Percentiles rank a stretch among this genome's conserved stretches.
These are phyloP conservation scores for Lasiosphaeria ovina DNA, from an alignment of 495 filamentous ascomycete genomes.

Conservation along the genomic window DNA sequence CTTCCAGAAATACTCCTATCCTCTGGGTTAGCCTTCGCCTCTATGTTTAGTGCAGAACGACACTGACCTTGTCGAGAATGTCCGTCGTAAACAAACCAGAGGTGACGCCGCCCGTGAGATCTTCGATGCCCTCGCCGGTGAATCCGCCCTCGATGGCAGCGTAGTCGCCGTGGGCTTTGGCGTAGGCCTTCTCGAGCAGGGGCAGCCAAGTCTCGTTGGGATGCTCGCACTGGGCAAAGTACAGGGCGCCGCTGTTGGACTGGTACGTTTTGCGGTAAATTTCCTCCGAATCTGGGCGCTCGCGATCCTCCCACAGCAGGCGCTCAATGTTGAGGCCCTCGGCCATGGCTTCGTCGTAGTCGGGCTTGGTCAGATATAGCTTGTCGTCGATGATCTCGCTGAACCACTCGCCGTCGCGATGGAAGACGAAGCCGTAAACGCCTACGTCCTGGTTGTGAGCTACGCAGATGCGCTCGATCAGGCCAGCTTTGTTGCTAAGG, in stretches of 20 bases:
- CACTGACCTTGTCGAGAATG: conserved; percentile 67
- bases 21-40: neutral
- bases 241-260: conserved; percentile 69
- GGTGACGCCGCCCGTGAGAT: conserved; percentile 89
- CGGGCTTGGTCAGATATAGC: conserved; percentile 76
- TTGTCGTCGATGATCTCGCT: conserved; percentile 81
- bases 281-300: conserved; percentile 70
- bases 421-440: conserved; percentile 93
- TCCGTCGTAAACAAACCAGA: conserved; percentile 75
- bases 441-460: conserved; percentile 74
- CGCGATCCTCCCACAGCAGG: conserved; percentile 66
- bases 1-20: conserved; percentile 75
- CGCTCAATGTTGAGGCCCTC: conserved; percentile 55
- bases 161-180: conserved; percentile 91
- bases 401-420: conserved; percentile 90
- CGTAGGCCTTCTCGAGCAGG: conserved; percentile 91
- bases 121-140: conserved; percentile 87
- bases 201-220: conserved; percentile 94
- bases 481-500: conserved; percentile 71
- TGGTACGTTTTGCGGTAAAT: conserved; percentile 75
- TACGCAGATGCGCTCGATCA: conserved; percentile 85
- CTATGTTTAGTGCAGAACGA: no score
- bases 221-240: conserved; percentile 82
- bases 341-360: conserved; percentile 64
- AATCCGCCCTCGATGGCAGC: conserved; percentile 80